These are phyloP conservation scores for Erodium trifolium DNA, from an alignment of 441 rosid species.

Conservation along the genomic window DNA sequence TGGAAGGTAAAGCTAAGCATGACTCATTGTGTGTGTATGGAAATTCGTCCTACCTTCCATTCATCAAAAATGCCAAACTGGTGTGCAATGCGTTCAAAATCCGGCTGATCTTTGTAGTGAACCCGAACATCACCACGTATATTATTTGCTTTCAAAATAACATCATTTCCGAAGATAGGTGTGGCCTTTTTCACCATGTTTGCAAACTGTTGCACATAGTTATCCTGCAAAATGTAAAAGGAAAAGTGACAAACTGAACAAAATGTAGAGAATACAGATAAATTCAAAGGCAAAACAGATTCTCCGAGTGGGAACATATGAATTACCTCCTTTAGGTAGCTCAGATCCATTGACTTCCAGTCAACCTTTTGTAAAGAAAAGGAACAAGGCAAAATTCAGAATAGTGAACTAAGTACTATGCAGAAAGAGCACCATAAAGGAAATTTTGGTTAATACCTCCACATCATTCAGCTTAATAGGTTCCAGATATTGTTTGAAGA, in stretches of 20 bases:
- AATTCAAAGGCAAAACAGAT: neutral
- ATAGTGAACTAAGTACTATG: slow-evolving; percentile 13
- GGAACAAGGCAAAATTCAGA: slow-evolving; percentile 17
- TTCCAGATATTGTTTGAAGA: slow-evolving; percentile 71
- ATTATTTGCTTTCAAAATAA: slow-evolving; percentile 53
- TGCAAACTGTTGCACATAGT: slow-evolving; percentile 53
- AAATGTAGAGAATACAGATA: slow-evolving; percentile 1
- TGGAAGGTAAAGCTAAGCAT: neutral
- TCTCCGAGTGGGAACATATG: neutral
- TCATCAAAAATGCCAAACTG: slow-evolving; percentile 90
- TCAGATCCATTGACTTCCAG: slow-evolving; percentile 82
- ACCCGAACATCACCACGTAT: slow-evolving; percentile 63
- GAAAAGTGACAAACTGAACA: neutral
- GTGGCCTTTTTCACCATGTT: slow-evolving; percentile 57
- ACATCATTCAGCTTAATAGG: slow-evolving; percentile 87
- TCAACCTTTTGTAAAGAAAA: slow-evolving; percentile 47
- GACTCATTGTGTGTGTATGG: neutral
- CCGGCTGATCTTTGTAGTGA: slow-evolving; percentile 57
- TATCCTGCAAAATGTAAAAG: slow-evolving; percentile 35
- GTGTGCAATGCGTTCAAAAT: slow-evolving; percentile 64
- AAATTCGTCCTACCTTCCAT: slow-evolving; percentile 63
- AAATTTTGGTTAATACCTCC: slow-evolving; percentile 35
- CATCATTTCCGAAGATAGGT: slow-evolving; percentile 55
- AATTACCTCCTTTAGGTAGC: slow-evolving; percentile 77
- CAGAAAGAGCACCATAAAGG: slow-evolving; percentile 11